Conservation (phyloP, 257 asterid genomes). For the Primulina eburnea region DNA sequence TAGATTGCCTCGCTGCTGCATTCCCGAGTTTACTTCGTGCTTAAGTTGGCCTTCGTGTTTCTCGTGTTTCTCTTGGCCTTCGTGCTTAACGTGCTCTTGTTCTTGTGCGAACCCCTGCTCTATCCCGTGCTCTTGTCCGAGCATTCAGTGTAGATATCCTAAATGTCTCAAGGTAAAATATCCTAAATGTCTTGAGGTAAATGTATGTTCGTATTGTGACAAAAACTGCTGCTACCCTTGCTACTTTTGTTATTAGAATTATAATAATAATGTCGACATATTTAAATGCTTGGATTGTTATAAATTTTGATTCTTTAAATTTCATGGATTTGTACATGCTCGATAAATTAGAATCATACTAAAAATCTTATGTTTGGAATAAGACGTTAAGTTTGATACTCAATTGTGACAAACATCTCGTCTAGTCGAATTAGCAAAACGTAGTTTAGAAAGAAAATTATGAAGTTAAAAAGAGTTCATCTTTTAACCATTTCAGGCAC, state of each 20-base stretch:
- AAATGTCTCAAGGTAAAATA: conserved; percentile 37
- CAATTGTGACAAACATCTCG: too few species aligned
- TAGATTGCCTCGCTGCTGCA: conserved; percentile 30
- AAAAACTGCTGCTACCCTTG: conserved; percentile 51
- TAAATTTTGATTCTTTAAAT: not conserved
- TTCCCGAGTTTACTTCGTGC: conserved; percentile 44
- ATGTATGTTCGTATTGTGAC: conserved; percentile 51
- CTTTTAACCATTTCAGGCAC: too few species aligned
- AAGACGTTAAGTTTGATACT: too few species aligned
- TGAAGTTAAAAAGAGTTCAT: too few species aligned
- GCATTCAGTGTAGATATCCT: conserved; percentile 32
- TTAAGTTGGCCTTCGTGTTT: conserved; percentile 14
- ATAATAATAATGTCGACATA: not conserved
- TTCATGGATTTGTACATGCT: too few species aligned
- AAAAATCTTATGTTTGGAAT: too few species aligned
- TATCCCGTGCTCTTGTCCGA: conserved; percentile 26
- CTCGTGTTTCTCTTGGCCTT: not conserved
- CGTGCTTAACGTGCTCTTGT: not conserved
- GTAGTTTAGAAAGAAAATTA: too few species aligned
- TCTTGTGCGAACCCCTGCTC: not conserved
- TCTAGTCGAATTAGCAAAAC: too few species aligned
- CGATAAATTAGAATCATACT: too few species aligned
- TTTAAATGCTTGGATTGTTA: conserved; percentile 6
- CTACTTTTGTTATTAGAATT: conserved; percentile 50
- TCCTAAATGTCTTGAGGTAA: conserved; percentile 42